phyloP scores from a whole-genome alignment of 768 basidiomycete species.

The Mycena albidolilacea region DNA sequence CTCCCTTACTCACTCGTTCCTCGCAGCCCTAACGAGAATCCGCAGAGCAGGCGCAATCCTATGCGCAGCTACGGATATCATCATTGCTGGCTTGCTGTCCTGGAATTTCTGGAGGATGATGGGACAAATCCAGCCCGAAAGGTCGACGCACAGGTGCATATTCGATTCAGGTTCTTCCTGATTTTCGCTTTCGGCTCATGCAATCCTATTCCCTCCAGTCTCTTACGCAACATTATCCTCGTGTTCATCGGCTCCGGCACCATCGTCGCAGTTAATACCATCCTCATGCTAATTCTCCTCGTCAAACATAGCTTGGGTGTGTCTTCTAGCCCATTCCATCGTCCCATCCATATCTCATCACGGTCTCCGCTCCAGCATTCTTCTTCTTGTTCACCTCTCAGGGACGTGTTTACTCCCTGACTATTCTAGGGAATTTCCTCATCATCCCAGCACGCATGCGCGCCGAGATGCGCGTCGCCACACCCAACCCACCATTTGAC shows the following conservation, averaged over 20 bases:
- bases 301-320: conserved; percentile 2
- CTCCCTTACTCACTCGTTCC: neutral
- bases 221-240: neutral
- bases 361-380: neutral
- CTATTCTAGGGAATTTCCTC: neutral
- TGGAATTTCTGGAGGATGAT: neutral
- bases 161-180: neutral
- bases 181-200: neutral
- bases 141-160: conserved; percentile 1
- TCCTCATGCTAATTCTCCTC: conserved; percentile 4
- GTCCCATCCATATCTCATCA: neutral
- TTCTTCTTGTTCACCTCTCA: neutral
- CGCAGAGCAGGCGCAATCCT: neutral
- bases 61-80: neutral
- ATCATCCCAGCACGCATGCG: neutral
- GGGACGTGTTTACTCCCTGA: neutral
- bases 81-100: conserved; percentile 4
- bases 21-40: conserved; percentile 1
- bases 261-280: conserved; percentile 4
- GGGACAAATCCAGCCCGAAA: neutral
- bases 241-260: neutral
- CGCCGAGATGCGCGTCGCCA: conserved; percentile 2
- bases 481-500: neutral
- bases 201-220: neutral
- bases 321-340: neutral